phyloP scores from a whole-genome alignment of 805 yeast genomes.

The Priceomyces haplophilus region DNA sequence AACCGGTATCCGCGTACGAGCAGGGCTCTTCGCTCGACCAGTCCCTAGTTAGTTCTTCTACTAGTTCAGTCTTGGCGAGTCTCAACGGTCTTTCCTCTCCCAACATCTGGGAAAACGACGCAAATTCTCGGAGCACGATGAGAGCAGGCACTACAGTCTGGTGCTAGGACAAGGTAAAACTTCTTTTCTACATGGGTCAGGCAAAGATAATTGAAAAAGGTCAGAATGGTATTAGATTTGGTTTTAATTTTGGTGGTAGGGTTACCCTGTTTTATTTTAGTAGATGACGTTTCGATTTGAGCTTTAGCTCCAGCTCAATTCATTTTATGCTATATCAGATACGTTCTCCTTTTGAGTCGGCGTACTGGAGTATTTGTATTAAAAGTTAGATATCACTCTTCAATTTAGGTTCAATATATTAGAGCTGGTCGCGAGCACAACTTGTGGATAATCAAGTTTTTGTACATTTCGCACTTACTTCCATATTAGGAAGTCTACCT shows the following conservation, averaged over 20 bases:
- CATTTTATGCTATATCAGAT: neutral
- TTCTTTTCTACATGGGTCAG: neutral
- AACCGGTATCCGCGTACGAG: slow-evolving; percentile 15
- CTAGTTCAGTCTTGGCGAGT: slow-evolving; percentile 1
- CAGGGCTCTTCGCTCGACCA: neutral
- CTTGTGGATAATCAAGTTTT: neutral
- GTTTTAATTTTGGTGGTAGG: neutral
- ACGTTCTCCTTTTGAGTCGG: neutral
- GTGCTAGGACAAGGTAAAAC: slow-evolving; percentile 18
- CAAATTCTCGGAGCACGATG: slow-evolving; percentile 1
- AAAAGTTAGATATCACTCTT: neutral
- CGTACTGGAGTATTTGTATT: neutral
- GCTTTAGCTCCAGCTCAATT: neutral
- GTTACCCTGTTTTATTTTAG: too few species aligned
- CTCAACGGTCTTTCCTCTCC: slow-evolving; percentile 1
- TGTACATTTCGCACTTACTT: slow-evolving; percentile 2
- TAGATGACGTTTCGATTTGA: too few species aligned
- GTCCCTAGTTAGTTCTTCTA: slow-evolving; percentile 2
- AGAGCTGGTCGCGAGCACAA: neutral
- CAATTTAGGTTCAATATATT: neutral
- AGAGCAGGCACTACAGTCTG: slow-evolving; percentile 27
- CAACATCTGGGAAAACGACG: slow-evolving; percentile 25
- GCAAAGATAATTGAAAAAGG: too few species aligned
- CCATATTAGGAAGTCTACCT: slow-evolving; percentile 7
- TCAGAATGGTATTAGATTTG: neutral